phyloP scores from a whole-genome alignment of 2,329 filamentous ascomycete genomes.

The Pyrenophora graminea region DNA sequence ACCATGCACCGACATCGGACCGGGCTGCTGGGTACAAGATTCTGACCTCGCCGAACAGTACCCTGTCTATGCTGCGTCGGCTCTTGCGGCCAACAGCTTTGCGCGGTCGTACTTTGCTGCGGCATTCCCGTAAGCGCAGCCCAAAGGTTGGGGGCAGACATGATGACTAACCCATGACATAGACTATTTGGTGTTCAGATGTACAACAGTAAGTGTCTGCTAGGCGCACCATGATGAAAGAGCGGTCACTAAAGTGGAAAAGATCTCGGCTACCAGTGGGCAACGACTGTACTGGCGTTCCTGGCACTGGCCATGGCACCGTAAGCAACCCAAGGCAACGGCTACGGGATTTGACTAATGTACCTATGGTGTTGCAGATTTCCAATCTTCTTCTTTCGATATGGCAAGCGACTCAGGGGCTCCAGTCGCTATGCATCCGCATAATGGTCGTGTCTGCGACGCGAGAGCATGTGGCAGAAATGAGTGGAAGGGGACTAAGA shows the following conservation, averaged over 20 bases:
- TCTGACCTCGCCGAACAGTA: conserved; percentile 46
- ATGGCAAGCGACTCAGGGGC: conserved; percentile 54
- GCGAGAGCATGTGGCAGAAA: conserved; percentile 16
- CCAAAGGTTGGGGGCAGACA: conserved; percentile 2
- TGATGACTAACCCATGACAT: conserved; percentile 9
- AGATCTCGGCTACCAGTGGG: conserved; percentile 57
- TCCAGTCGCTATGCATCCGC: conserved; percentile 53
- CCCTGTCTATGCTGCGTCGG: conserved; percentile 55
- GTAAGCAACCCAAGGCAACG: conserved; percentile 39
- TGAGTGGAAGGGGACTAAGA: conserved; percentile 30
- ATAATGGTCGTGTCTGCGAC: conserved; percentile 22
- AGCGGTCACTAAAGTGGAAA: conserved; percentile 51
- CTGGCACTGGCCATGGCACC: conserved; percentile 56
- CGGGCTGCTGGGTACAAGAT: conserved; percentile 17
- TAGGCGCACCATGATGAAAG: conserved; percentile 38
- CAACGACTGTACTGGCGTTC: conserved; percentile 53
- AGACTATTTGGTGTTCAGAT: conserved; percentile 54
- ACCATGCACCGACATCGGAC: conserved; percentile 28
- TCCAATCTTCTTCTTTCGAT: conserved; percentile 55
- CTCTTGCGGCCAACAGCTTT: conserved; percentile 57
- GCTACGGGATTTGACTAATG: conserved; percentile 40
- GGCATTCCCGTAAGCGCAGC: conserved; percentile 46
- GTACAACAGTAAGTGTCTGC: conserved; percentile 53
- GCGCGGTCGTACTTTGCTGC: conserved; percentile 55
- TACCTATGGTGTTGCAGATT: conserved; percentile 43